These are phyloP conservation scores for Ceratobasidium sp. DNA, from an alignment of 1,284 basidiomycete genomes.

Conservation along the genomic window DNA sequence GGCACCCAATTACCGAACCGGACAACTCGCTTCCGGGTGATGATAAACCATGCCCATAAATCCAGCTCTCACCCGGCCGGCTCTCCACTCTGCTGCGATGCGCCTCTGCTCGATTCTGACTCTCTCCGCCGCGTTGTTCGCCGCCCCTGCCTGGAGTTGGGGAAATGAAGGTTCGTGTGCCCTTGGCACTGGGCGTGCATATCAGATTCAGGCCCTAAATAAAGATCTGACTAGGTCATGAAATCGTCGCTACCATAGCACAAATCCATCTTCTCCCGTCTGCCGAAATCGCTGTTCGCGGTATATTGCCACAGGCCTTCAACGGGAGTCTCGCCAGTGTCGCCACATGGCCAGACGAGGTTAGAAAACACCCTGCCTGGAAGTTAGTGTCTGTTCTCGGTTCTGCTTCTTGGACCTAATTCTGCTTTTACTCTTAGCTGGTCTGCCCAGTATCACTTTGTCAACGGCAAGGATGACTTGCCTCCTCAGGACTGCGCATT, in stretches of 20 bases:
- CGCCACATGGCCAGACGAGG: slow-evolving; percentile 85
- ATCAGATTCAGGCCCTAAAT: neutral
- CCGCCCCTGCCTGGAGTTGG: neutral
- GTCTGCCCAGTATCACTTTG: slow-evolving; percentile 64
- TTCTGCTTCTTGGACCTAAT: neutral
- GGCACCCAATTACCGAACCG: no score
- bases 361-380: slow-evolving; percentile 59
- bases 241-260: slow-evolving; percentile 91
- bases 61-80: no score
- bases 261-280: slow-evolving; percentile 86
- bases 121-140: neutral
- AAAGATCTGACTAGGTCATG: slow-evolving; percentile 64
- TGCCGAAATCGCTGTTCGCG: slow-evolving; percentile 72
- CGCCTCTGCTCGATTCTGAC: no score
- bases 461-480: slow-evolving; percentile 75
- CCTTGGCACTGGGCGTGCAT: neutral
- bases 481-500: slow-evolving; percentile 79
- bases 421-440: neutral
- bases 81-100: no score
- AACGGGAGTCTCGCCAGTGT: slow-evolving; percentile 79
- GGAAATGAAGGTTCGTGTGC: neutral
- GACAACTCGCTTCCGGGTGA: no score
- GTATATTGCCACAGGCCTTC: slow-evolving; percentile 62
- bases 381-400: slow-evolving; percentile 45
- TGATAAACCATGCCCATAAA: no score